phyloP scores from a whole-genome alignment of 2,329 filamentous ascomycete genomes.

The Calonectria naviculata region DNA sequence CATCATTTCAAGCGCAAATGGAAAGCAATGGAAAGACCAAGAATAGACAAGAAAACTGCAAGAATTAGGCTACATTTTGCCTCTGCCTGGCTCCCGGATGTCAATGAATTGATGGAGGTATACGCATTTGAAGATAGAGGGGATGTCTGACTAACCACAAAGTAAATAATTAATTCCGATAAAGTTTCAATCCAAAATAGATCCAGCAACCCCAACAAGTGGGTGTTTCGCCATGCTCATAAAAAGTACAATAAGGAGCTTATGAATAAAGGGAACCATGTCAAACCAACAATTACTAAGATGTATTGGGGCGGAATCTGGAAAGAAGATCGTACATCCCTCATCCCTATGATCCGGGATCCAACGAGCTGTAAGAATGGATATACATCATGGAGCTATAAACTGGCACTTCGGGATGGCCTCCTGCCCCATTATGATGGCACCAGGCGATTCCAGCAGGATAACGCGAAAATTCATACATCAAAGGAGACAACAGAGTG shows the following conservation, averaged over 20 bases:
- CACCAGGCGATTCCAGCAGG: not conserved
- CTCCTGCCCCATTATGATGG: not conserved
- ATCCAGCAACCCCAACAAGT: not conserved
- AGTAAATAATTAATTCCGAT: not conserved
- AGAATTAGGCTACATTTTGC: not conserved
- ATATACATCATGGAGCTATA: not conserved
- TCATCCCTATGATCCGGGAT: not conserved
- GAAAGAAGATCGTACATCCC: not conserved
- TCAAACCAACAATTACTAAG: not conserved
- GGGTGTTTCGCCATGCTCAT: not conserved
- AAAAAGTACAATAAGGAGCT: not conserved
- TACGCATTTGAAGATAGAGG: not conserved
- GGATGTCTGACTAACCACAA: not conserved
- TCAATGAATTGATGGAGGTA: not conserved
- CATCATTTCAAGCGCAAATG: not conserved
- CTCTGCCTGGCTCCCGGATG: not conserved
- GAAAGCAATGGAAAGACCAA: not conserved
- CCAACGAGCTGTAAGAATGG: not conserved
- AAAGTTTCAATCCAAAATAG: not conserved
- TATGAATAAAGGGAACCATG: not conserved
- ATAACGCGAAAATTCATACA: not conserved
- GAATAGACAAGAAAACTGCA: not conserved
- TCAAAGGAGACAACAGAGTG: not conserved
- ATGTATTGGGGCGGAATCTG: not conserved
- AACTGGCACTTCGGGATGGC: not conserved